A percentile compares a stretch with the other conserved stretches of the same genome.
These are phyloP conservation scores for Trichoderma cornu-damae DNA, from an alignment of 2,329 filamentous ascomycete genomes.

Conservation along the genomic window DNA sequence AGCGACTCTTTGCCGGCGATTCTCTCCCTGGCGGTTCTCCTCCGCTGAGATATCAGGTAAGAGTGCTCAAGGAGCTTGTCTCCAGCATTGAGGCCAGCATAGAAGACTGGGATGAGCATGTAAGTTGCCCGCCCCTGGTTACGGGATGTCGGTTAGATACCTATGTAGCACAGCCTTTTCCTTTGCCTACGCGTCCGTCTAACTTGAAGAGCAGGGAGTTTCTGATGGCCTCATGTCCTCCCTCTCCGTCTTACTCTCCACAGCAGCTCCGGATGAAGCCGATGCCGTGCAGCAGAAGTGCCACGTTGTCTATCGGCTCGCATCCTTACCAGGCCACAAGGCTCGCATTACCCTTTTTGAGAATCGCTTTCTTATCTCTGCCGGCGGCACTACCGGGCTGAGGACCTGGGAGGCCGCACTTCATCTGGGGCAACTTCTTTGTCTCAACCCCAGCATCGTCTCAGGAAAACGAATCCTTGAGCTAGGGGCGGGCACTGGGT, in stretches of 20 bases:
- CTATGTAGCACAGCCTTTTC: neutral
- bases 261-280: conserved; percentile 58
- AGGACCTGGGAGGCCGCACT: conserved; percentile 79
- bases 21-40: conserved; percentile 50
- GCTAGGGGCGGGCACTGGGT: conserved; percentile 71
- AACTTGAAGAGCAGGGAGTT: conserved; percentile 58
- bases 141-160: neutral
- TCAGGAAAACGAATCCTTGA: conserved; percentile 59
- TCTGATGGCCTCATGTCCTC: conserved; percentile 71
- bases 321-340: conserved; percentile 26
- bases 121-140: conserved; percentile 46
- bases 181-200: conserved; percentile 21
- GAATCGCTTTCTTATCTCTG: conserved; percentile 62
- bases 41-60: conserved; percentile 63
- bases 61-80: conserved; percentile 69
- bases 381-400: conserved; percentile 67
- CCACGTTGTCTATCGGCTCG: conserved; percentile 65
- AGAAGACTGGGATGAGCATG: conserved; percentile 78
- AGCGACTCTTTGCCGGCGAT: conserved; percentile 59
- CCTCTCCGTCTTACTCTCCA: conserved; percentile 60
- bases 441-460: conserved; percentile 43
- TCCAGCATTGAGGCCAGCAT: conserved; percentile 67
- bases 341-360: conserved; percentile 59
- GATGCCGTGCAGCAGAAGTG: conserved; percentile 65
- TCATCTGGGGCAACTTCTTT: conserved; percentile 65